Evolutionary conservation across 1,139 yeast species (phyloP).

Genomic region (Nematodospora anomalae): DNA sequence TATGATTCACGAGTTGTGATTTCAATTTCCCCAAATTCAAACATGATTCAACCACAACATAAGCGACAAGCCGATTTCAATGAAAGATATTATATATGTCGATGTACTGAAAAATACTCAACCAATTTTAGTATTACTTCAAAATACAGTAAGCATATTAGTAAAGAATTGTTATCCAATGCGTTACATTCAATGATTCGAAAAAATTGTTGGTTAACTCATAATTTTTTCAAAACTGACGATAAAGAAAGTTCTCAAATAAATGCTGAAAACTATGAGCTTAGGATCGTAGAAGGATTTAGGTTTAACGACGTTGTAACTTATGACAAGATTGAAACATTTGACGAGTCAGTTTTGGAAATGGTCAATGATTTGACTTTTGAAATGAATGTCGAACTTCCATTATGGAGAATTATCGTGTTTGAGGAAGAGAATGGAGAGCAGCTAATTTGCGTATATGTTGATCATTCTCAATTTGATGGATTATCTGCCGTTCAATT

Average conservation of each 20-base stretch:
- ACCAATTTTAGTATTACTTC: constrained; percentile 32
- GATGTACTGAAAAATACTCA: constrained; percentile 24
- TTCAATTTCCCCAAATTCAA: neutral
- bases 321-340: constrained; percentile 16
- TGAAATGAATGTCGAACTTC: constrained; percentile 19
- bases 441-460: constrained; percentile 27
- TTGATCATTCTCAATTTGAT: constrained; percentile 38
- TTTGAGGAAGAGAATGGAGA: constrained; percentile 17
- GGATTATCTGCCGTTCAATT: constrained; percentile 36
- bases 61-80: constrained; percentile 17
- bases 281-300: constrained; percentile 21
- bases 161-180: constrained; percentile 22
- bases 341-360: constrained; percentile 18
- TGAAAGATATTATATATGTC: constrained; percentile 30
- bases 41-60: constrained; percentile 14
- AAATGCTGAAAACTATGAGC: constrained; percentile 19
- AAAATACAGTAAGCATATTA: constrained; percentile 21
- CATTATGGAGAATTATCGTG: constrained; percentile 34
- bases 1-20: too few species aligned
- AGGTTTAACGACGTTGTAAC: constrained; percentile 29
- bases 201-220: constrained; percentile 23
- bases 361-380: constrained; percentile 19
- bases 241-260: constrained; percentile 12
- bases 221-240: constrained; percentile 19
- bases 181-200: constrained; percentile 25